Evolutionary conservation across 1,284 basidiomycete species (phyloP), one percentile per base, ranked within the genome.

Genomic region (Boletus coffeatus): DNA sequence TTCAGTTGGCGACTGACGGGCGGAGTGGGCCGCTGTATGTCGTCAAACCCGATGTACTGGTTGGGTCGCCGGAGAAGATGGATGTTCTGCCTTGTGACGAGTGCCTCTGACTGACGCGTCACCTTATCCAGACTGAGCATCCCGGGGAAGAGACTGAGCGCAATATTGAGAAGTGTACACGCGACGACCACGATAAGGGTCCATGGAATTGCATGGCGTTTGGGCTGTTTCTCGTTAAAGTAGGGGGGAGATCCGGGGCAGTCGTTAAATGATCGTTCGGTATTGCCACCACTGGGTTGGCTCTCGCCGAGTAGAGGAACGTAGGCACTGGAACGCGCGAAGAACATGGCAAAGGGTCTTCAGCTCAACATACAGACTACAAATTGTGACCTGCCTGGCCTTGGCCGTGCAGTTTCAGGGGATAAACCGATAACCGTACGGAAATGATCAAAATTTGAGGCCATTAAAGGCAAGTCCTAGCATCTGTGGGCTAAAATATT

Each of bases 41-140:
- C 64, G 2, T 68, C 64, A 10, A 66, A 66, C 18, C 66, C 64
- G 8, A 66, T 66, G 29, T 68, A 68, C 32, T 68, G 65, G 56
- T 66, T 60, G 4, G 66, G 64, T 52, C 64, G 34, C 3, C 21
- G 60, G 32, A 66, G 66, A 13, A 57, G 66, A 37, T 66, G 66
- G 34, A 66, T 50, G 29, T 67, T 67, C 14, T 66, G 65, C 46
- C 65, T 56, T 16, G 65, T 66, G 56, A 66, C 60, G 6, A 48
- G 8, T 5, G 16, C 43, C 6, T 57, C 64, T 2, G 39, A 7
- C 14, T 6, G 46, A 21, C 36, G 10, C 3, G 11, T 46, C 9
- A 16, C 41, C 29, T 59, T 57, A 5, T 18, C 32, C n/a, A 4
- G 4, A 21, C 8, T 36, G 59, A 67, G 13, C n/a, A 55, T 5